A percentile compares a stretch with the other conserved stretches of the same genome.
Evolutionary conservation across 2,329 filamentous ascomycete genomes (phyloP).

Genomic region (Zymoseptoria pseudotritici): DNA sequence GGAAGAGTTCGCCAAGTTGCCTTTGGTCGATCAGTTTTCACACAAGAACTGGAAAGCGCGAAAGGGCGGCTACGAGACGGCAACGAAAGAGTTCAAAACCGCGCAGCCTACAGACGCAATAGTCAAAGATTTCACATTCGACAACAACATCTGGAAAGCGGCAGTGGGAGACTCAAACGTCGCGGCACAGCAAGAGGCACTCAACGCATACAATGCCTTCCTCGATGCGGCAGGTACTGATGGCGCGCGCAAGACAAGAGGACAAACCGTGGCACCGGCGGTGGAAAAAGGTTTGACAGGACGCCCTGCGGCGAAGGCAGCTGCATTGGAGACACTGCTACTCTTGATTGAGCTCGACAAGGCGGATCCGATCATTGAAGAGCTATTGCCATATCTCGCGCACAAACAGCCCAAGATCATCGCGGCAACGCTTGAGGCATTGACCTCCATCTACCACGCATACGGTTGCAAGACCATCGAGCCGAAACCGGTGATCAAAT

Average conservation of each 20-base stretch:
- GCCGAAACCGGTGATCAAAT: conserved; percentile 83
- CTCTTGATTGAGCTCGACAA: conserved; percentile 87
- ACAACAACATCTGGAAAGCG: conserved; percentile 81
- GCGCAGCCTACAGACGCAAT: conserved; percentile 78
- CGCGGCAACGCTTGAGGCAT: conserved; percentile 62
- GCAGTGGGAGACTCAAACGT: conserved; percentile 94
- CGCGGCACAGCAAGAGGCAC: conserved; percentile 88
- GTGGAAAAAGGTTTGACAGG: conserved; percentile 91
- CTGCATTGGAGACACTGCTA: conserved; percentile 75
- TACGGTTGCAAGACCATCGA: conserved; percentile 93
- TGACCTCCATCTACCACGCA: conserved; percentile 82
- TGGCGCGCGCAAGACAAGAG: conserved; percentile 59
- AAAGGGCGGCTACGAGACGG: conserved; percentile 91
- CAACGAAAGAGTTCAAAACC: conserved; percentile 74
- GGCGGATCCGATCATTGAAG: conserved; percentile 78
- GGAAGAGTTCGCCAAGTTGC: conserved; percentile 73
- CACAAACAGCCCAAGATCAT: conserved; percentile 91
- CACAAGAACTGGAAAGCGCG: conserved; percentile 98
- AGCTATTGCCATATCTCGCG: conserved; percentile 71
- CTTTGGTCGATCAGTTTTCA: conserved; percentile 69
- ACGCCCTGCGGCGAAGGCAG: conserved; percentile 79
- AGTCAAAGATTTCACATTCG: conserved; percentile 80
- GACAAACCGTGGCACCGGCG: conserved; percentile 66
- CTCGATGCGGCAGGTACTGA: conserved; percentile 82
- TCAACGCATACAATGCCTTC: conserved; percentile 82